phyloP scores from a whole-genome alignment of 2,329 filamentous ascomycete genomes.

The Sordariomycetes sp. region DNA sequence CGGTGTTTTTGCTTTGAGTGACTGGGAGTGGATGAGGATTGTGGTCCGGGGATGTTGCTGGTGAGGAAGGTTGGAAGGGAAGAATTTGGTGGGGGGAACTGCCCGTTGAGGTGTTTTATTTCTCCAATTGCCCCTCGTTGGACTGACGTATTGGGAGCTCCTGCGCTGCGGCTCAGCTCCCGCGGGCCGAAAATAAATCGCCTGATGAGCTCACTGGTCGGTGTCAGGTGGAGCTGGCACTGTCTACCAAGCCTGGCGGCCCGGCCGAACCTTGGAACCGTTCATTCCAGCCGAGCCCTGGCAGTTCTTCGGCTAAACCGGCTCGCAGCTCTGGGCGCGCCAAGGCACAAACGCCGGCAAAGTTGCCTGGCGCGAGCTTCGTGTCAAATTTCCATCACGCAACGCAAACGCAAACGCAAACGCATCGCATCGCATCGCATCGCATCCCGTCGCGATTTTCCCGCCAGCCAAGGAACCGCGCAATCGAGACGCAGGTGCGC shows the following conservation, averaged over 20 bases:
- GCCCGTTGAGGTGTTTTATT: conserved; percentile 1
- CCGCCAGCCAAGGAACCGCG: background rate
- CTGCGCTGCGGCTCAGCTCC: background rate
- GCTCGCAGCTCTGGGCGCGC: background rate
- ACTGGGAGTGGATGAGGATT: background rate
- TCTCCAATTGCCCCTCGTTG: background rate
- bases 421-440: no score
- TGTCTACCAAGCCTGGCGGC: background rate
- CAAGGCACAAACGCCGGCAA: background rate
- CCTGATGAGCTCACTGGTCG: conserved; percentile 1
- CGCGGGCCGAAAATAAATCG: conserved; percentile 2
- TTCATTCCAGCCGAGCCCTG: background rate
- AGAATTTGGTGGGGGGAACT: background rate
- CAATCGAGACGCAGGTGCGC: background rate
- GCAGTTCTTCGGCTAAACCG: background rate
- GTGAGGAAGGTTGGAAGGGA: background rate
- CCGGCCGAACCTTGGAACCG: no score
- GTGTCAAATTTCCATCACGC: conserved; percentile 3
- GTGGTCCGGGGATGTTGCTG: background rate
- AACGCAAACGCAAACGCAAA: no score
- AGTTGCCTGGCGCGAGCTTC: background rate
- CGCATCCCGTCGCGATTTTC: background rate
- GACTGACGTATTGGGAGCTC: background rate
- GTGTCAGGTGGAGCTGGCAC: no score
- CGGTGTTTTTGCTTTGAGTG: background rate